These are phyloP conservation scores for Prunus dulcis DNA, from an alignment of 306 rosid genomes.

Conservation along the genomic window DNA sequence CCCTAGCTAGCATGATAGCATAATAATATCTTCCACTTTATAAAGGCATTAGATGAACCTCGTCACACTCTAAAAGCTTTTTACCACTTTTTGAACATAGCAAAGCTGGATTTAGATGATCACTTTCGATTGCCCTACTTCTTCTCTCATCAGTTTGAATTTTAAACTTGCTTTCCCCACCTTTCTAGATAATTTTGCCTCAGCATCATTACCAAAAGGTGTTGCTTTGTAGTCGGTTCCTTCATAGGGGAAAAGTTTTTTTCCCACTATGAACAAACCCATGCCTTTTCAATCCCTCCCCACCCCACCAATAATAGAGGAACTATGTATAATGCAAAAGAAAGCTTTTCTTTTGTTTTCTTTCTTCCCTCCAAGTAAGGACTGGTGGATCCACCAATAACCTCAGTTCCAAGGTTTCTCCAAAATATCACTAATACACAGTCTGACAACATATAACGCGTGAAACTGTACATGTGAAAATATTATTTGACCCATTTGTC, in stretches of 20 bases:
- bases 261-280: slow-evolving; percentile 30
- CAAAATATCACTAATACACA: neutral
- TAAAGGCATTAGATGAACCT: slow-evolving; percentile 41
- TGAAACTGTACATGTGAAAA: too few species aligned
- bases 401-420: slow-evolving; percentile 27
- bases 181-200: slow-evolving; percentile 5
- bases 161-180: slow-evolving; percentile 28
- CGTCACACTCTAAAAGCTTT: slow-evolving; percentile 35
- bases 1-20: slow-evolving; percentile 33
- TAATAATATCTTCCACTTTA: slow-evolving; percentile 46
- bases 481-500: neutral
- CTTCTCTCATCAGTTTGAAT: slow-evolving; percentile 37
- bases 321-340: slow-evolving; percentile 41
- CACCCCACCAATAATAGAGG: slow-evolving; percentile 50
- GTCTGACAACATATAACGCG: too few species aligned
- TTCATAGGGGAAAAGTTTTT: slow-evolving; percentile 43
- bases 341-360: neutral
- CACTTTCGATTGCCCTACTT: slow-evolving; percentile 34
- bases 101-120: slow-evolving; percentile 6
- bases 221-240: slow-evolving; percentile 66
- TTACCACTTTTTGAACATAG: slow-evolving; percentile 24
- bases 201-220: slow-evolving; percentile 64
- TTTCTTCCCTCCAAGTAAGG: slow-evolving; percentile 25
- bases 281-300: slow-evolving; percentile 39
- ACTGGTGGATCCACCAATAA: slow-evolving; percentile 32